Evolutionary conservation across 768 basidiomycete genomes (phyloP).

Genomic region (Boletus eberwhitei): DNA sequence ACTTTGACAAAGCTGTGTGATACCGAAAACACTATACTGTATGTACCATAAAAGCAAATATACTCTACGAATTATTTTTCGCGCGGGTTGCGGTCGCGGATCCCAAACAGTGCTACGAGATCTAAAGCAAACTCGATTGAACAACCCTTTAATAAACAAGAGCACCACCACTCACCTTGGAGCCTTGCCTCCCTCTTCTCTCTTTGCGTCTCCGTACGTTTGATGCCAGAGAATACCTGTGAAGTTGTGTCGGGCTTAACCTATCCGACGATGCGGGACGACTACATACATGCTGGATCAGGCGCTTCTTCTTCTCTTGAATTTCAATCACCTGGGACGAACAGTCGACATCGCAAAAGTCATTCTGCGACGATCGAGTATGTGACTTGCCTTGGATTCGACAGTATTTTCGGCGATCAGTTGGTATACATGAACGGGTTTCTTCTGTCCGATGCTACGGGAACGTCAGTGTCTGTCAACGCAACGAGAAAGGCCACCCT

Average conservation of each 20-base stretch:
- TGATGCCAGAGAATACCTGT: slow-evolving; percentile 84
- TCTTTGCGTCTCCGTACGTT: slow-evolving; percentile 67
- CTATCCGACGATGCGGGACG: background rate
- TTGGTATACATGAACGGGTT: slow-evolving; percentile 82
- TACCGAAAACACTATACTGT: slow-evolving; percentile 8
- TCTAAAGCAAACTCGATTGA: slow-evolving; percentile 36
- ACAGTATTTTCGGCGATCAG: slow-evolving; percentile 88
- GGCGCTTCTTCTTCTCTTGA: slow-evolving; percentile 77
- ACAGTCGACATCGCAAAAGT: background rate
- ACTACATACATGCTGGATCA: slow-evolving; percentile 65
- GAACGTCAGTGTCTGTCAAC: slow-evolving; percentile 2
- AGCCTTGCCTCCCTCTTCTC: slow-evolving; percentile 79
- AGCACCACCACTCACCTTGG: slow-evolving; percentile 52
- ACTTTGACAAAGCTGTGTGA: background rate
- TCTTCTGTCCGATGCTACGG: slow-evolving; percentile 72
- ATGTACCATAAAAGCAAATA: slow-evolving; percentile 11
- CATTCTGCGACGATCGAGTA: background rate
- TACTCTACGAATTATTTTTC: background rate
- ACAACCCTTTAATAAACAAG: background rate
- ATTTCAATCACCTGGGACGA: slow-evolving; percentile 68
- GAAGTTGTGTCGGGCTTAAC: background rate
- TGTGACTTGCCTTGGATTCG: slow-evolving; percentile 67
- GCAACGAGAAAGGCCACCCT: background rate
- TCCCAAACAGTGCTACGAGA: slow-evolving; percentile 55
- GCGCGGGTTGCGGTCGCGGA: slow-evolving; percentile 23